Conservation (phyloP, 306 rosid species). For the Lathyrus oleraceus region DNA sequence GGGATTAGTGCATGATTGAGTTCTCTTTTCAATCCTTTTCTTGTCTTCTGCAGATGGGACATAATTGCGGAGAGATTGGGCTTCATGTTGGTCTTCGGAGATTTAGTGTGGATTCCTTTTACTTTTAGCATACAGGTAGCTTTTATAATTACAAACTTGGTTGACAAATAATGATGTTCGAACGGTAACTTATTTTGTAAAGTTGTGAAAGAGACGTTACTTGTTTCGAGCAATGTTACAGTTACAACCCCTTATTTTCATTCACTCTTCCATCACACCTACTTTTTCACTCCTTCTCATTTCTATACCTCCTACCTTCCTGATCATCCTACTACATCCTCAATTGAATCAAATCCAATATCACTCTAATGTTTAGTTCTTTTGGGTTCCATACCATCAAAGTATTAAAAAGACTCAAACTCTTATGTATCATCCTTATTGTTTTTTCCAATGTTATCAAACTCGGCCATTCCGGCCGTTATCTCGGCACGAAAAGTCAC, state of each 20-base stretch:
- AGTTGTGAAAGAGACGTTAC: background rate
- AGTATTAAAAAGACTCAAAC: no score
- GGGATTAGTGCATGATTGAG: constrained; percentile 11
- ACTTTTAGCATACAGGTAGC: constrained; percentile 89
- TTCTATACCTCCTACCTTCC: background rate
- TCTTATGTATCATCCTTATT: no score
- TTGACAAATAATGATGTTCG: constrained; percentile 6
- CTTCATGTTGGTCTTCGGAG: constrained; percentile 97
- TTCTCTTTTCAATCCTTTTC: constrained; percentile 19
- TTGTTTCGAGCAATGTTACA: background rate
- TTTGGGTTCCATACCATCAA: no score
- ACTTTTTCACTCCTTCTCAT: background rate
- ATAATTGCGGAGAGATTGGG: constrained; percentile 95
- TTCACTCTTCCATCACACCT: background rate
- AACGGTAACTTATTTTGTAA: constrained; percentile 13
- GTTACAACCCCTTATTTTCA: background rate
- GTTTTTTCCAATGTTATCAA: no score
- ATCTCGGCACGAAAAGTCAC: no score
- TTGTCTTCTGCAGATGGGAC: constrained; percentile 75
- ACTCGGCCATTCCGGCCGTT: no score
- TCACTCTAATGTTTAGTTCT: no score
- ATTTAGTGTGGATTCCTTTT: constrained; percentile 97
- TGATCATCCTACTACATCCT: background rate
- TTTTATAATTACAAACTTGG: constrained; percentile 13
- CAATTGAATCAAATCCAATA: no score